Evolutionary conservation across 2,329 filamentous ascomycete species (phyloP).

Genomic region (Herpotrichia juniperi): DNA sequence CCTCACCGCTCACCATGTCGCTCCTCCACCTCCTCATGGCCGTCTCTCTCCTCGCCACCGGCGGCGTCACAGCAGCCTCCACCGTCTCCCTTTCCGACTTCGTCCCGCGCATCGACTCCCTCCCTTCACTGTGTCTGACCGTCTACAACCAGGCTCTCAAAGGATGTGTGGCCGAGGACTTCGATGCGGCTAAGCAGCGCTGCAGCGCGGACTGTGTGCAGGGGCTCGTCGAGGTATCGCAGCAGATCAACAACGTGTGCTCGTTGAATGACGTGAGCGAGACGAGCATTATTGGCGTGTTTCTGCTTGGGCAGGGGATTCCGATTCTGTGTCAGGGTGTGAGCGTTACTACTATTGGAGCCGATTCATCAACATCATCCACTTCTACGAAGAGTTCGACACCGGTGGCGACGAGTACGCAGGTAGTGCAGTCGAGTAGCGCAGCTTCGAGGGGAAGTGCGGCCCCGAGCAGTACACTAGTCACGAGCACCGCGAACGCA

Average conservation of each 20-base stretch:
- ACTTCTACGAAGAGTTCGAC: constrained; percentile 9
- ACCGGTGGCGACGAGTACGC: constrained; percentile 5
- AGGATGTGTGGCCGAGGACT: constrained; percentile 50
- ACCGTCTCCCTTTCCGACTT: constrained; percentile 55
- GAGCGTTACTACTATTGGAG: constrained; percentile 20
- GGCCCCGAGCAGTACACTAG: constrained; percentile 1
- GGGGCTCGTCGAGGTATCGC: constrained; percentile 44
- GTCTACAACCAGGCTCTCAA: constrained; percentile 50
- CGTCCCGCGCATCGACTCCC: constrained; percentile 47
- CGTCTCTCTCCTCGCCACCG: constrained; percentile 27
- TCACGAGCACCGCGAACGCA: not conserved
- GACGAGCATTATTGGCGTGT: constrained; percentile 50
- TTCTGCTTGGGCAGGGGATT: constrained; percentile 48
- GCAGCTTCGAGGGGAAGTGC: not conserved
- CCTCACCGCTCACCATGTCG: constrained; percentile 16
- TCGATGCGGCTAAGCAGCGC: constrained; percentile 28
- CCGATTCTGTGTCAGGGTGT: constrained; percentile 47
- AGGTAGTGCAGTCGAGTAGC: not conserved
- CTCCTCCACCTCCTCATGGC: constrained; percentile 18
- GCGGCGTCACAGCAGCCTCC: constrained; percentile 26
- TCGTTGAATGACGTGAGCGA: constrained; percentile 41
- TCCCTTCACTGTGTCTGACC: constrained; percentile 45
- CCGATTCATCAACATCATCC: not conserved
- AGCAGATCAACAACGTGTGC: constrained; percentile 43
- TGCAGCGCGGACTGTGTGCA: constrained; percentile 48